Base-by-base conservation (phyloP, 208 protist genomes). In the Herpetomonas muscarum region DNA sequence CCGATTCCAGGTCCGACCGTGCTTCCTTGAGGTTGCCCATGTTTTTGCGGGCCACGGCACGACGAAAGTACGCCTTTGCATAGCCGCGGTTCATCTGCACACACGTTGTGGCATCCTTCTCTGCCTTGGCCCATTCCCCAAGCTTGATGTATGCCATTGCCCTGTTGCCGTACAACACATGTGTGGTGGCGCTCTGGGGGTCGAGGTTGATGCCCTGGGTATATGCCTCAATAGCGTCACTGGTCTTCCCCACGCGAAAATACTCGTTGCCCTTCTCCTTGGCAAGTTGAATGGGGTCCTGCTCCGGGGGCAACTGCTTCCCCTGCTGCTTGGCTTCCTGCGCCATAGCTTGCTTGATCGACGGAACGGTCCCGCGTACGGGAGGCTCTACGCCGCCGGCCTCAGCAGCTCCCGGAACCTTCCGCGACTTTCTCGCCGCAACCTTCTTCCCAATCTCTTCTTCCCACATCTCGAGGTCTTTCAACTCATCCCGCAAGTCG, bases 151-250 rank as follows among this genome's bases (percentile, higher is more conserved):
- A 84, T 57, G 85, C 92, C 76, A 94, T 84, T 1, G 87, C 67
- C 25, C 88, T 79, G 59, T 96, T 96, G 41, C 74, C 80, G 63
- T 94, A 93, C 12, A 96, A 64, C 17, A 96, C 66, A 63, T 94
- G 77, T 12, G 80, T 76, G 17, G 67, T 56, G 24, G 61, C 10
- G 60, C 76, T 78, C 39, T 79, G 64, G 22, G 82, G 74, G 59
- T 92, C 91, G n/a, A 92, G 49, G 42, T 93, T 74, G 30, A 97
- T 97, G 49, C 87, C 91, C 6, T 53, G 65, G 13, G 76, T 82
- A 66, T 97, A 97, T 24, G 78, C 71, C 25, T 79, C 67, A 51
- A 95, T 76, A 10, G 91, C 91, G 39, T 95, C 87, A 25, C 68
- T 50, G 28, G 87, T 45, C 39, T 89, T 79, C 9, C 84, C 79